phyloP scores from a whole-genome alignment of 2,329 filamentous ascomycete species.

The Colletotrichum cordylinicola region DNA sequence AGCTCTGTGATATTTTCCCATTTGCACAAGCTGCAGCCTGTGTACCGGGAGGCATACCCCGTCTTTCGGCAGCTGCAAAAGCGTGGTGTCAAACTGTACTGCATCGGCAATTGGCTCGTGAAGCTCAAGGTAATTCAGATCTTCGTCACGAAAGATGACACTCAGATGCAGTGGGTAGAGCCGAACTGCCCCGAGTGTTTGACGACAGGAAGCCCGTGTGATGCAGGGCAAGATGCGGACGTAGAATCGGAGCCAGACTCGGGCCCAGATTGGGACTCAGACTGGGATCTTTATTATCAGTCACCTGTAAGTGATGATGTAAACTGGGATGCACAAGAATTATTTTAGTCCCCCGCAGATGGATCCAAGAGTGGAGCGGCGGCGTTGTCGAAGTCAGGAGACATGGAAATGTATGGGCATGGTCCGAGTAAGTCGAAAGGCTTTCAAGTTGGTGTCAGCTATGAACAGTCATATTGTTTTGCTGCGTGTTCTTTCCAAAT shows the following conservation, averaged over 20 bases:
- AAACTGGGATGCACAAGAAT: not conserved
- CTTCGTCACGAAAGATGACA: not conserved
- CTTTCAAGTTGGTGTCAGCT: not conserved
- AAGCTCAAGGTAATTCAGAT: not conserved
- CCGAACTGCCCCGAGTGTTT: not conserved
- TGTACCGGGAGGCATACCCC: not conserved
- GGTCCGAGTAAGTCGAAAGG: fast-evolving
- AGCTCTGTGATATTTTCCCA: not conserved
- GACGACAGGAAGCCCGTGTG: not conserved
- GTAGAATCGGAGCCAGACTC: not conserved
- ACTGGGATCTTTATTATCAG: not conserved
- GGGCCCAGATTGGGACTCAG: not conserved
- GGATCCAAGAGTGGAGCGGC: fast-evolving
- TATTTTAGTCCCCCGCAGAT: fast-evolving
- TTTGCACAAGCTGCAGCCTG: not conserved
- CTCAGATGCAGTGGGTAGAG: not conserved
- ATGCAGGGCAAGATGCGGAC: not conserved
- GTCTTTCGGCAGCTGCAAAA: not conserved
- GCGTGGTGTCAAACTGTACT: not conserved
- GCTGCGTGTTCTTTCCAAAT: no score
- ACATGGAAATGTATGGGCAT: not conserved
- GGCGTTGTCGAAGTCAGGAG: not conserved
- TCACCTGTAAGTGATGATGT: not conserved
- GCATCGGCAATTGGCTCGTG: not conserved
- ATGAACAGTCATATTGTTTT: no score